Conservation (phyloP, 169 alveolate genomes). For the Plasmodium knowlesi region DNA sequence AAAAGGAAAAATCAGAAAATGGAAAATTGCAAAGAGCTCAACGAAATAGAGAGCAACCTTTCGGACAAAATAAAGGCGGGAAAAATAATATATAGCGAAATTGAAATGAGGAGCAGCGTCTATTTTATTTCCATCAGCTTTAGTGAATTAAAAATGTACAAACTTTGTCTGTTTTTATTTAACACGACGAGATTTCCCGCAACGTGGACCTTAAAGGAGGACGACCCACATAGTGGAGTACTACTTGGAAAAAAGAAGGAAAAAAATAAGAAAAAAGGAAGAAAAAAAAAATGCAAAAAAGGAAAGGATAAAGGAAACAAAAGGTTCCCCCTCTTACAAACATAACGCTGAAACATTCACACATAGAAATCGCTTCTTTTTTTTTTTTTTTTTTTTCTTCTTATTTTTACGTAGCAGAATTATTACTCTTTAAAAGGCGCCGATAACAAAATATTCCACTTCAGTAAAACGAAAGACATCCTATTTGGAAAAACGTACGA, state of each 20-base stretch:
- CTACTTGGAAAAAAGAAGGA: conserved; percentile 2
- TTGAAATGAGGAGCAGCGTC: conserved; percentile 30
- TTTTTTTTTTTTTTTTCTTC: background rate
- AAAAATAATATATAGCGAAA: conserved; percentile 32
- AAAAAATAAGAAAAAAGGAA: background rate
- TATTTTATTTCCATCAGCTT: conserved; percentile 29
- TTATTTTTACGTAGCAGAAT: background rate
- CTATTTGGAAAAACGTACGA: conserved; percentile 70
- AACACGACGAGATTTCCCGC: conserved; percentile 48
- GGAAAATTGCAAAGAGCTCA: conserved; percentile 32
- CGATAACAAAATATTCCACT: conserved; percentile 25
- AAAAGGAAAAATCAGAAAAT: conserved; percentile 30
- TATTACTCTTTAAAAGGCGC: background rate
- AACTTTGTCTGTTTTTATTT: conserved; percentile 57
- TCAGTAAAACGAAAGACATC: conserved; percentile 58
- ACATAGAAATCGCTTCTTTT: background rate
- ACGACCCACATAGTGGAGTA: conserved; percentile 9
- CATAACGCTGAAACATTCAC: background rate
- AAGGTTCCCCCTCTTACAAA: background rate
- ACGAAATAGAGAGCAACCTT: conserved; percentile 41
- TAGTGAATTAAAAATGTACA: conserved; percentile 55
- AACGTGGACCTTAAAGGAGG: conserved; percentile 47
- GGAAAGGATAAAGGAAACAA: too few relatives aligned
- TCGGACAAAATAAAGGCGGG: conserved; percentile 34
- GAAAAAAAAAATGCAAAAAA: too few relatives aligned